Conservation (phyloP, 257 asterid genomes). For the Nicotiana obtusifolia region DNA sequence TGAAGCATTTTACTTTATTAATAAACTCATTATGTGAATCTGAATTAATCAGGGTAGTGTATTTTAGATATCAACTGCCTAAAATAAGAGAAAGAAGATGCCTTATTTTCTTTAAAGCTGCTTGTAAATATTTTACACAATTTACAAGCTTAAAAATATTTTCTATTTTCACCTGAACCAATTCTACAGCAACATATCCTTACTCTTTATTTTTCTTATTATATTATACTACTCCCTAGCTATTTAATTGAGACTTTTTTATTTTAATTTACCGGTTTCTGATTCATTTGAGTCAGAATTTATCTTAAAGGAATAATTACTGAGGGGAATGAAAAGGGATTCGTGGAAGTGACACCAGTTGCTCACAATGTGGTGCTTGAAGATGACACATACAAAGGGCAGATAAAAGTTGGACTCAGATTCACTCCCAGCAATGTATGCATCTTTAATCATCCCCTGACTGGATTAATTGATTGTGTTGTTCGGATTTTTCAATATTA, state of each 20-base stretch:
- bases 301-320: slow-evolving; percentile 53
- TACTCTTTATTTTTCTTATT: no score
- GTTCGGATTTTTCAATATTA: no score
- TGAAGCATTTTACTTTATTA: no score
- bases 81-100: no score
- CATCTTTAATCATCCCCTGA: no score
- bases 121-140: not conserved
- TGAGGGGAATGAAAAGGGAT: slow-evolving; percentile 49
- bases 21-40: no score
- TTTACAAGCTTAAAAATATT: not conserved
- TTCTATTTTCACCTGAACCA: not conserved
- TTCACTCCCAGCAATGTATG: slow-evolving; percentile 36
- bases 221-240: not conserved
- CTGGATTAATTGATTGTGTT: no score
- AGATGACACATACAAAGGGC: slow-evolving; percentile 63
- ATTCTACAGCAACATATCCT: not conserved
- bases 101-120: no score
- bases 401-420: slow-evolving; percentile 54
- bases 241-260: not conserved
- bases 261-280: not conserved
- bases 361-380: slow-evolving; percentile 67
- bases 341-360: slow-evolving; percentile 41
- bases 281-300: slow-evolving; percentile 29
- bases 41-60: no score
- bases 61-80: no score